Evolutionary conservation across 768 basidiomycete genomes (phyloP), one percentile per base, ranked within the genome.

Genomic region (Termitomyces sp.): DNA sequence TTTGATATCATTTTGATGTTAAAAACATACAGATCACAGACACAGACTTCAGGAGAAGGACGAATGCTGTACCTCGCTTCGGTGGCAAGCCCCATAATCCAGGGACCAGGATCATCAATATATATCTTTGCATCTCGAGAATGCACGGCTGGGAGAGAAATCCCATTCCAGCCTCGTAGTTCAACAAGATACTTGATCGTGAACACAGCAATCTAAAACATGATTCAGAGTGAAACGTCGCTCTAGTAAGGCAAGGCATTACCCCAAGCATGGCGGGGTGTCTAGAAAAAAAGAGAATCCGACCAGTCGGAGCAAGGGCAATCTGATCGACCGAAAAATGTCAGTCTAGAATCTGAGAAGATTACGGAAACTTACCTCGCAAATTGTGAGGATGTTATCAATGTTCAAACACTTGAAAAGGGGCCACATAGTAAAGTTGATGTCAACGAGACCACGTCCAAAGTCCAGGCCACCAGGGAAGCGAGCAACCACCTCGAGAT

Each of bases 371-470:
- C 70, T 4, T 64, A 90, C 90, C 80, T 98, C 95, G 67, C 92
- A 93, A 57, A 92, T 87, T 7, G 92, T 94, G 59, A 98, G 74
- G 60, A 98, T 90, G 64, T 96, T 94, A 69, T 97, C 95, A 56
- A 96, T 84, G 65, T 93, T 94, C 59, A 98, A 72, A 58, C 88
- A 89, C 69, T 94, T 90, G 80, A 98, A 97, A 51, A 98, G 68
- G 1, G 95, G 95, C 93, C 94, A 98, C 84, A 97, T 91, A 40
- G 93, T 94, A 68, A 95, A 94, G 72, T 96, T 95, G 67, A 94
- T 91, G 63, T 95, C 92, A 35, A 95, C 90, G 49, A 96, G 77
- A 0, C 94, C 94, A 44, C 87, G 82, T 28, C 94, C 92, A 66
- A 96, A 94, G 71, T 96, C 94, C 46, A 96, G 81, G 20, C 92